Evolutionary conservation across 495 filamentous ascomycete genomes (phyloP).

Genomic region (Aeminium ludgeri): DNA sequence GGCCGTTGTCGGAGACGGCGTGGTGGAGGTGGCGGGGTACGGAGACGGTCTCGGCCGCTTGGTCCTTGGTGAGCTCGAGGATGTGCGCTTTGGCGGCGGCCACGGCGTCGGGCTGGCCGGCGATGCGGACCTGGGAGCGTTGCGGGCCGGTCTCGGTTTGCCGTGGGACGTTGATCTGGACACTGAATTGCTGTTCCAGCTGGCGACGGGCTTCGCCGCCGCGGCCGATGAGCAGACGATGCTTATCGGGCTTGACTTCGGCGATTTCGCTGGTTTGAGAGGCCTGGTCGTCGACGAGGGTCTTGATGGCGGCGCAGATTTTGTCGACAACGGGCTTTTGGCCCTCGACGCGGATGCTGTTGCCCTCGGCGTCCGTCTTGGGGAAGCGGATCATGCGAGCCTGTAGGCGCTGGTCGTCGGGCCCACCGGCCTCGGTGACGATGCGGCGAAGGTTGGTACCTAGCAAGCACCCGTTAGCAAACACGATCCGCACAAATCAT

Average conservation of each 20-base stretch:
- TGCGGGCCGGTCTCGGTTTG: constrained; percentile 48
- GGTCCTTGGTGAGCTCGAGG: constrained; percentile 58
- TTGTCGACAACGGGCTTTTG: constrained; percentile 67
- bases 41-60: constrained; percentile 69
- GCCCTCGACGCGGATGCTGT: constrained; percentile 73
- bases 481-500: not conserved
- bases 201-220: constrained; percentile 69
- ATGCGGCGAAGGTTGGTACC: constrained; percentile 77
- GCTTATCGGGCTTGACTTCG: constrained; percentile 73
- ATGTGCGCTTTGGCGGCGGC: constrained; percentile 77
- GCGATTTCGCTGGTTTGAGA: constrained; percentile 58
- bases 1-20: constrained; percentile 68
- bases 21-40: constrained; percentile 72
- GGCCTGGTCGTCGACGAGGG: constrained; percentile 61
- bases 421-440: constrained; percentile 72
- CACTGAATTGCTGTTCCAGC: constrained; percentile 77
- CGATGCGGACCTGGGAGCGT: constrained; percentile 60
- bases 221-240: constrained; percentile 77
- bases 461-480: constrained; percentile 30
- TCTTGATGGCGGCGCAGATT: constrained; percentile 65
- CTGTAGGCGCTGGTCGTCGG: constrained; percentile 60
- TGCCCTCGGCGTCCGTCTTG: constrained; percentile 58
- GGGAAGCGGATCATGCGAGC: constrained; percentile 86
- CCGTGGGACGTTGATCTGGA: constrained; percentile 79
- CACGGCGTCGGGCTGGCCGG: constrained; percentile 58